Conservation (phyloP, 176 grass and related monocot species). For the Stipa capillata region DNA sequence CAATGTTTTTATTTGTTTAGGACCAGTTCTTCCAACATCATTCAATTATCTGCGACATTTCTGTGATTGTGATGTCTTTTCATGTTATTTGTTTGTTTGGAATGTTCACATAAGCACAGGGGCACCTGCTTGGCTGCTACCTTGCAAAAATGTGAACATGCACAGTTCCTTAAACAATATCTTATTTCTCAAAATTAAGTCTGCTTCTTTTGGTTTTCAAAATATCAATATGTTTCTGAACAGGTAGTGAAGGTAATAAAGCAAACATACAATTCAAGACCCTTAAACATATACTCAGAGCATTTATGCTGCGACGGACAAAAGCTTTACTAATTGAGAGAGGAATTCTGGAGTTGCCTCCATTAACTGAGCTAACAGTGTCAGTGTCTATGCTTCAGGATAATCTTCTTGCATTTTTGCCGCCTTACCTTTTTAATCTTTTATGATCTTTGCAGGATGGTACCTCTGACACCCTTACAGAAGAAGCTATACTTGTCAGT, state of each 20-base stretch:
- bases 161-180: background rate
- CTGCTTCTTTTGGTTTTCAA: background rate
- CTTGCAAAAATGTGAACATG: background rate
- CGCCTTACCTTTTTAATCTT: conserved; percentile 18
- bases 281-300: conserved; percentile 74
- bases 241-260: conserved; percentile 51
- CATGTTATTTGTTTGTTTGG: background rate
- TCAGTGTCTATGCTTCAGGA: conserved; percentile 32
- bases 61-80: background rate
- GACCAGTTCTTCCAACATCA: background rate
- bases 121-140: background rate
- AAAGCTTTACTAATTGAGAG: conserved; percentile 70
- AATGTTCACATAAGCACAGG: background rate
- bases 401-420: background rate
- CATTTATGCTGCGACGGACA: conserved; percentile 92
- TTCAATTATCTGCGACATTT: background rate
- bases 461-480: conserved; percentile 70
- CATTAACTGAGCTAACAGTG: conserved; percentile 89
- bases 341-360: conserved; percentile 65
- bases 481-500: conserved; percentile 83
- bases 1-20: background rate
- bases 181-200: background rate
- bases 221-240: conserved; percentile 10
- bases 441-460: conserved; percentile 47
- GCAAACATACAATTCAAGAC: conserved; percentile 67